phyloP scores from a whole-genome alignment of 768 basidiomycete genomes.

The Amanita inopinata region DNA sequence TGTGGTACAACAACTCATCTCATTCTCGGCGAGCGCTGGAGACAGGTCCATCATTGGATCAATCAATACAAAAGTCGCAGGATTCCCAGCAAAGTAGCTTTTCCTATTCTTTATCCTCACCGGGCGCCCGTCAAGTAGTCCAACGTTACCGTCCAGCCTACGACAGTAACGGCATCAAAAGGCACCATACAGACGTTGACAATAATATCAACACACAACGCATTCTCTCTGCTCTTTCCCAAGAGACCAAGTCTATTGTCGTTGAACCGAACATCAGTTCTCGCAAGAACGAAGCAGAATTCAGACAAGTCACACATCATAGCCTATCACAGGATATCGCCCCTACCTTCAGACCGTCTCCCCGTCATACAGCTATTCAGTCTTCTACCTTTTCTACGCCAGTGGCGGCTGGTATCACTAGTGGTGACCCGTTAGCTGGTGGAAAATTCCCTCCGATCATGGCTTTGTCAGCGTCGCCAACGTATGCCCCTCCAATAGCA shows the following conservation, averaged over 20 bases:
- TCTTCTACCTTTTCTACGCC: constrained; percentile 10
- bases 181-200: background rate
- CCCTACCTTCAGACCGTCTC: constrained; percentile 22
- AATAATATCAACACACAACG: constrained; percentile 19
- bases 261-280: constrained; percentile 22
- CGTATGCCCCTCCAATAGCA: constrained; percentile 56
- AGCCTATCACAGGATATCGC: constrained; percentile 16
- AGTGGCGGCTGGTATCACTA: background rate
- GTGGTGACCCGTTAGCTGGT: constrained; percentile 1
- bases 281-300: constrained; percentile 14
- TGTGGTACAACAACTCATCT: background rate
- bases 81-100: constrained; percentile 28
- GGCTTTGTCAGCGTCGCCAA: constrained; percentile 48
- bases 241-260: constrained; percentile 22
- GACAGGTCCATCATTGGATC: constrained; percentile 2
- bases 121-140: constrained; percentile 33
- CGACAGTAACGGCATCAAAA: background rate
- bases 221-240: constrained; percentile 25
- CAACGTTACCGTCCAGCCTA: constrained; percentile 48
- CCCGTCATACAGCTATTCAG: constrained; percentile 38
- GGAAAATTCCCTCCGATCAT: constrained; percentile 36
- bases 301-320: constrained; percentile 14
- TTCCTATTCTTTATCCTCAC: constrained; percentile 36
- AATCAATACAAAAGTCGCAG: constrained; percentile 20
- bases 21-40: background rate